Evolutionary conservation across 129 eudicot genomes (phyloP).

Genomic region (Lactuca saligna): DNA sequence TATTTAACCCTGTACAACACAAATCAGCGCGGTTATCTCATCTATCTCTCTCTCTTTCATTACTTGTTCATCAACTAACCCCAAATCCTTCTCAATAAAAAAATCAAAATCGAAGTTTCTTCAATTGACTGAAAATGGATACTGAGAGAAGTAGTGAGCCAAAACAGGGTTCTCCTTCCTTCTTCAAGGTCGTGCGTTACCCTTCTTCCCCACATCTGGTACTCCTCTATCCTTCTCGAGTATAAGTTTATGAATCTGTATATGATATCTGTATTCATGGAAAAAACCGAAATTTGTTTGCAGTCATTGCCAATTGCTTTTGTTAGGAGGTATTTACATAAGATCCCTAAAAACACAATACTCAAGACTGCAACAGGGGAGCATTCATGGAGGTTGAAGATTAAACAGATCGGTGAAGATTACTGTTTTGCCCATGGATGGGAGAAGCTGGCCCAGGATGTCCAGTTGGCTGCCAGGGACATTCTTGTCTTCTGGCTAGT

Average conservation of each 20-base stretch:
- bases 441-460: constrained; percentile 29
- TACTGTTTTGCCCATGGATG: constrained; percentile 36
- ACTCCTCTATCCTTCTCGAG: constrained; percentile 1
- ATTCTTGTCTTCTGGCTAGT: constrained; percentile 19
- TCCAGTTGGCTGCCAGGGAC: constrained; percentile 10
- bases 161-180: constrained; percentile 14
- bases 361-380: constrained; percentile 19
- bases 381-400: constrained; percentile 21
- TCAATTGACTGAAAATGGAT: constrained; percentile 23
- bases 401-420: constrained; percentile 24
- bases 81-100: constrained; percentile 11
- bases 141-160: background rate
- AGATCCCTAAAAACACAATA: constrained; percentile 27
- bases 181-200: constrained; percentile 31
- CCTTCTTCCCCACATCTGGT: constrained; percentile 38
- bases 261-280: background rate
- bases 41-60: background rate
- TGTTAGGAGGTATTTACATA: constrained; percentile 8
- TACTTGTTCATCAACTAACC: constrained; percentile 16
- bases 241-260: background rate
- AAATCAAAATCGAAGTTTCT: background rate
- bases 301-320: constrained; percentile 26
- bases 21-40: background rate
- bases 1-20: background rate
- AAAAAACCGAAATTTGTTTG: background rate